Evolutionary conservation across 2,329 filamentous ascomycete species (phyloP).

Genomic region (Aspergillus sp.): DNA sequence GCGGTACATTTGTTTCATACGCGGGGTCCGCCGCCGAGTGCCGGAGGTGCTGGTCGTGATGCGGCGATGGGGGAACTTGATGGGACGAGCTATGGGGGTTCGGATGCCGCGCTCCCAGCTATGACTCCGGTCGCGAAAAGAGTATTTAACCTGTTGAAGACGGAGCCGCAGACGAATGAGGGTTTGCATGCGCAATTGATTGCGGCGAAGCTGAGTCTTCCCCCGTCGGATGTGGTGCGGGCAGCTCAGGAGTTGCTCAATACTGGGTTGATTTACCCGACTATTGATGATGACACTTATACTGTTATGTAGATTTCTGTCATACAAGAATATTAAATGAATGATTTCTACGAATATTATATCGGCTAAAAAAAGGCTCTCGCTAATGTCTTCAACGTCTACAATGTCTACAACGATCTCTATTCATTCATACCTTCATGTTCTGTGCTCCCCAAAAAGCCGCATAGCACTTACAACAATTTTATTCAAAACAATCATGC

Average conservation of each 20-base stretch:
- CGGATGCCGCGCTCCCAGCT: conserved; percentile 27
- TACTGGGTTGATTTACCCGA: conserved; percentile 79
- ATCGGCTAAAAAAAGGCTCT: not conserved
- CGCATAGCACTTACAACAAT: too few species aligned
- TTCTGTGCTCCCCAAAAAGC: not conserved
- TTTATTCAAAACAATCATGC: not conserved
- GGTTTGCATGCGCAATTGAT: conserved; percentile 81
- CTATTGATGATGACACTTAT: conserved; percentile 90
- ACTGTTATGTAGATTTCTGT: conserved; percentile 61
- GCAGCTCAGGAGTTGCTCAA: conserved; percentile 79
- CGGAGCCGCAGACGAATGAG: conserved; percentile 71
- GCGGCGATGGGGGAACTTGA: conserved; percentile 30
- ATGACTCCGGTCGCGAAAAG: conserved; percentile 62
- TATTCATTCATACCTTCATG: not conserved
- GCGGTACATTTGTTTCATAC: conserved; percentile 84
- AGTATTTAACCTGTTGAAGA: conserved; percentile 70
- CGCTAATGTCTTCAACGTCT: not conserved
- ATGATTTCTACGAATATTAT: not conserved
- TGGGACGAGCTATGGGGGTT: not conserved
- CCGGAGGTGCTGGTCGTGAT: conserved; percentile 46
- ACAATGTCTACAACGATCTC: not conserved
- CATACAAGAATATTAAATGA: not conserved
- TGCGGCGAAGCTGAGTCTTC: conserved; percentile 63
- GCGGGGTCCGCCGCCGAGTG: conserved; percentile 59
- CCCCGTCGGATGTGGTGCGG: conserved; percentile 67